Conservation (phyloP, 805 yeast species). For the Tetrapisispora taiwanensis region DNA sequence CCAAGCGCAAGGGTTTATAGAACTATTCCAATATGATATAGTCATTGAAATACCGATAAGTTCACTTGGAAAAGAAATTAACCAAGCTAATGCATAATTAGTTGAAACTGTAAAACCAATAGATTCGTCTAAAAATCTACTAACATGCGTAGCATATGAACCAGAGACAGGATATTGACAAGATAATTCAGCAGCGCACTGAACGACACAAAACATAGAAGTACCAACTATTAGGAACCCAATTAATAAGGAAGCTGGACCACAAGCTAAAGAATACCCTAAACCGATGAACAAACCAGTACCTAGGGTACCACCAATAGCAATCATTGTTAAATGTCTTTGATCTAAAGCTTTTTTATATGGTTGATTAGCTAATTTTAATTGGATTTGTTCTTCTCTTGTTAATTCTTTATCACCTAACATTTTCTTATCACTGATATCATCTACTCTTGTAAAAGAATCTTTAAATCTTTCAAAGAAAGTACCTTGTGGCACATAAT, state of each 20-base stretch:
- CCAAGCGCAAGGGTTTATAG: constrained; percentile 20
- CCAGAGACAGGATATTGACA: constrained; percentile 48
- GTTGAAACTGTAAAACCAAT: constrained; percentile 56
- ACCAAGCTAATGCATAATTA: constrained; percentile 48
- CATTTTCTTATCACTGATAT: background rate
- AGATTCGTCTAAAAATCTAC: constrained; percentile 44
- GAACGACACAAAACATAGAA: constrained; percentile 47
- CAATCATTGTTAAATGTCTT: constrained; percentile 31
- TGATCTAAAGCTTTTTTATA: constrained; percentile 6
- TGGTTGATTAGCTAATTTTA: constrained; percentile 4
- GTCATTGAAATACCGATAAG: constrained; percentile 47
- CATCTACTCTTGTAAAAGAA: constrained; percentile 4
- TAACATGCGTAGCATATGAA: constrained; percentile 49
- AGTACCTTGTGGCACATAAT: background rate
- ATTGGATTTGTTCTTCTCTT: constrained; percentile 2
- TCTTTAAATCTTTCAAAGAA: constrained; percentile 1
- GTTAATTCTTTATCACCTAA: background rate
- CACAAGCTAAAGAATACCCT: constrained; percentile 38
- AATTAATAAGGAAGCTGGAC: constrained; percentile 39
- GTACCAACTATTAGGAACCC: constrained; percentile 47
- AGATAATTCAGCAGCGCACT: constrained; percentile 53
- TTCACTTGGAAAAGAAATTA: constrained; percentile 44
- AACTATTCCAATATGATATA: constrained; percentile 35
- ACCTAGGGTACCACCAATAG: constrained; percentile 76
- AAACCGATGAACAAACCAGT: constrained; percentile 54